Evolutionary conservation across 345 rosid genomes (phyloP).

Genomic region (Hibiscus trionum): DNA sequence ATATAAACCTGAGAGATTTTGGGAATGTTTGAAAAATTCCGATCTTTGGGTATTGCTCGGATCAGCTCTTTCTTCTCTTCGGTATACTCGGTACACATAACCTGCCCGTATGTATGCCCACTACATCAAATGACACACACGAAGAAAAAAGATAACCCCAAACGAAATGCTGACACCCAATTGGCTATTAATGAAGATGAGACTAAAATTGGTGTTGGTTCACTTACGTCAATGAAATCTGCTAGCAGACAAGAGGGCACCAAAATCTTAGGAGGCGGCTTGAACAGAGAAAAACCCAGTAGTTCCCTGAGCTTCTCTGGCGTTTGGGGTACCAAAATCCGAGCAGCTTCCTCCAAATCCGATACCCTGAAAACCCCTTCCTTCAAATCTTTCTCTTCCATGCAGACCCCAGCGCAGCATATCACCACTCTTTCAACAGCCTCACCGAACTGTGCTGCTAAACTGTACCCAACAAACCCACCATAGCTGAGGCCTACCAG

Average conservation of each 20-base stretch:
- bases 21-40: conserved; percentile 43
- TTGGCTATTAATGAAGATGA: background rate
- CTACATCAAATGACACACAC: background rate
- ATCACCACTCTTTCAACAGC: conserved; percentile 62
- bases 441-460: conserved; percentile 56
- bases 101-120: conserved; percentile 23
- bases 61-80: conserved; percentile 52
- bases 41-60: conserved; percentile 41
- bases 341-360: conserved; percentile 62
- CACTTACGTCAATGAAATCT: conserved; percentile 50
- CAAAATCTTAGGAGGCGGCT: conserved; percentile 32
- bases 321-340: conserved; percentile 57
- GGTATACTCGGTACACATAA: conserved; percentile 35
- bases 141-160: background rate
- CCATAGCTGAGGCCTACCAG: conserved; percentile 81
- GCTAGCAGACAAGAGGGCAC: conserved; percentile 47
- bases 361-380: conserved; percentile 50
- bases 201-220: background rate
- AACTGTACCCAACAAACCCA: conserved; percentile 68
- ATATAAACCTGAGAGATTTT: conserved; percentile 43
- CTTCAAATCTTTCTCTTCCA: conserved; percentile 72
- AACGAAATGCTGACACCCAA: background rate
- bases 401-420: conserved; percentile 64
- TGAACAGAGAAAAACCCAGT: conserved; percentile 35
- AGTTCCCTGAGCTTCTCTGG: conserved; percentile 55